Conservation (phyloP, 208 protist genomes). For the Crithidia brevicula region DNA sequence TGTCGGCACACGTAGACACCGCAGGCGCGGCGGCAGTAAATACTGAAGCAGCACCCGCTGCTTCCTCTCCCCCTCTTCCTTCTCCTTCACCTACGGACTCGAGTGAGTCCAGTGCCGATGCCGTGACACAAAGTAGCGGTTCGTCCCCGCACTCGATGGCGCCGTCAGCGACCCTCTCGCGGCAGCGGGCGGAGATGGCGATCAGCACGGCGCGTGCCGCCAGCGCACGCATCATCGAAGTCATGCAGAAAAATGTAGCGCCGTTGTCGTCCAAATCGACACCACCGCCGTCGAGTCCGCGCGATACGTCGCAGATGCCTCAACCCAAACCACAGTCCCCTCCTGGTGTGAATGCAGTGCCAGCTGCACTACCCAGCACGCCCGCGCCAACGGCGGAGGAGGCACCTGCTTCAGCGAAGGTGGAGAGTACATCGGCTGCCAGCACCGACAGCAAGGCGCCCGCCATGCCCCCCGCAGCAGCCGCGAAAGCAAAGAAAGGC, state of each 20-base stretch:
- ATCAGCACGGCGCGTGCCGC: slow-evolving; percentile 16
- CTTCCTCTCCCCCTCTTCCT: too few relatives aligned
- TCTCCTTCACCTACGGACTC: too few relatives aligned
- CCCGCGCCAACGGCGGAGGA: neutral
- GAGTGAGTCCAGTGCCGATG: neutral
- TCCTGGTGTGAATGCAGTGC: too few relatives aligned
- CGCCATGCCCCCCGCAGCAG: neutral
- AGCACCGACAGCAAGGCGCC: too few relatives aligned
- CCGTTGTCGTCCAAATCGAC: neutral
- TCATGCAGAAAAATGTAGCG: slow-evolving; percentile 19
- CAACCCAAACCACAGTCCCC: too few relatives aligned
- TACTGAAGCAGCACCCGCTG: too few relatives aligned
- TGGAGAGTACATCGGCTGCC: too few relatives aligned
- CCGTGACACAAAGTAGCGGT: neutral
- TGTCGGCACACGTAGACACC: too few relatives aligned
- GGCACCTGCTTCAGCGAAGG: neutral
- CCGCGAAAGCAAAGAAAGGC: slow-evolving; percentile 5
- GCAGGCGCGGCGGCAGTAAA: too few relatives aligned
- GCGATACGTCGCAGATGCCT: too few relatives aligned
- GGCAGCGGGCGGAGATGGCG: slow-evolving; percentile 12
- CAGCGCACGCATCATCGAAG: slow-evolving; percentile 20
- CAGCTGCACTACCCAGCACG: too few relatives aligned
- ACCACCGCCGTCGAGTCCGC: neutral
- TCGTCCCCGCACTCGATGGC: neutral
- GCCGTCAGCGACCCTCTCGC: slow-evolving; percentile 3